These are phyloP conservation scores for Pseudocercospora fuligena DNA, from an alignment of 2,329 filamentous ascomycete species.

Conservation along the genomic window DNA sequence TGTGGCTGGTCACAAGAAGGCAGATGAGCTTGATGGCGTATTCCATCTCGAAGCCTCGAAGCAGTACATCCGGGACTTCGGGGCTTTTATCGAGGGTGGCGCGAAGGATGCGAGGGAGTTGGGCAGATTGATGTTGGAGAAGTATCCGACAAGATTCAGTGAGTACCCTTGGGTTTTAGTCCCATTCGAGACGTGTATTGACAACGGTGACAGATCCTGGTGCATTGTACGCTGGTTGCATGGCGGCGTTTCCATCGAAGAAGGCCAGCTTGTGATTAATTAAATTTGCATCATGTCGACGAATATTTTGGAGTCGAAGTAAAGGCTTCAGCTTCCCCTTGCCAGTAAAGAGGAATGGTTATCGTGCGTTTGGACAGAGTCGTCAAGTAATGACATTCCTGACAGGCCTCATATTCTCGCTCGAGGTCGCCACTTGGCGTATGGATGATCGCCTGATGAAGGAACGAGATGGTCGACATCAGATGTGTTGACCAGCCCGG, in stretches of 20 bases:
- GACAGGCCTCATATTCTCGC: slow-evolving; percentile 18
- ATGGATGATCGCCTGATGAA: slow-evolving; percentile 21
- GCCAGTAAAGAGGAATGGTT: no score
- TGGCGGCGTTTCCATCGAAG: background rate
- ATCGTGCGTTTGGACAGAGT: no score
- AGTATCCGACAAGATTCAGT: slow-evolving; percentile 11
- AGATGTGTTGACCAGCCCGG: slow-evolving; percentile 59
- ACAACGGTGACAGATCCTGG: no score
- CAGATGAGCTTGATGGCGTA: slow-evolving; percentile 13
- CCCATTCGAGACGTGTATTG: no score
- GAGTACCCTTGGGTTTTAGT: no score
- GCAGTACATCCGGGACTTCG: slow-evolving; percentile 19
- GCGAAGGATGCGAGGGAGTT: slow-evolving; percentile 11
- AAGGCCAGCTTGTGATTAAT: background rate
- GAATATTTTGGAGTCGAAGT: no score
- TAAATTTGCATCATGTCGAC: no score
- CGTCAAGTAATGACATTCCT: no score
- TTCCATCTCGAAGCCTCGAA: slow-evolving; percentile 13
- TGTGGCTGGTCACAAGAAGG: slow-evolving; percentile 15
- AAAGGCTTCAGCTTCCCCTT: no score
- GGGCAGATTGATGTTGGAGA: slow-evolving; percentile 13
- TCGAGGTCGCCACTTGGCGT: slow-evolving; percentile 27
- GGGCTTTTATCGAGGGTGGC: slow-evolving; percentile 6
- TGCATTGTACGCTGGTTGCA: slow-evolving; percentile 2
- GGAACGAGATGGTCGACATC: slow-evolving; percentile 57